Evolutionary conservation across 208 protist genomes (phyloP), one percentile per base, ranked within the genome.

Genomic region (Leishmania amazonensis): DNA sequence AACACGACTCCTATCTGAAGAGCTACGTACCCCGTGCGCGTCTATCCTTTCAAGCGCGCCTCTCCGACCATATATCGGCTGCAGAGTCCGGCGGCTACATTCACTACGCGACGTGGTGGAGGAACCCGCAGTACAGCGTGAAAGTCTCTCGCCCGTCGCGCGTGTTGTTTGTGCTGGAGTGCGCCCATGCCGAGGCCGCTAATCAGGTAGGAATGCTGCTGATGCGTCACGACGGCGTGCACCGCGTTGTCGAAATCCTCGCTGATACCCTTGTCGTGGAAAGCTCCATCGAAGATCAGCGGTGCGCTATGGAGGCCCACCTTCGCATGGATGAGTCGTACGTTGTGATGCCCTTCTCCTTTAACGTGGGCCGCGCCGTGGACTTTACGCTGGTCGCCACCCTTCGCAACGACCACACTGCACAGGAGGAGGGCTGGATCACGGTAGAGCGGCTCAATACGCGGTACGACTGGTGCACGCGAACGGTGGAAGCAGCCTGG

Each of bases 71-170:
- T 40, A 62, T 95, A 54, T 64, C 83, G 17, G 74, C 70, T 7
- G 87, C 88, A 17, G 86, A 84, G 68, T 95, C 93, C 9, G 95
- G 95, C 49, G 95, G 95, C 17, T 88, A 92, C 81, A 78, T 94
- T 24, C 89, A 95, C 81, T 98, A 91, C 81, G 79, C 92, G 72
- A 94, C 93, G n/a, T 98, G 95, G 94, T 94, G 92, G 90, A 86
- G 89, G 45, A 98, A 96, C 82, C 90, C 88, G 17, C 95, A 98
- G 83, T 97, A 94, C 84, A 40, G 83, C 72, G 81, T 98, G 80
- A 83, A 79, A 11, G 72, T 89, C 24, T 96, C 92, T 17, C 86
- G 85, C 67, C 42, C 58, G 31, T 79, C 91, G 15, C 82, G 80
- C 28, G 90, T 96, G 31, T 79, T 81, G 17, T 83, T 97, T 42